A percentile compares a stretch with the other conserved stretches of the same genome.
Conservation (phyloP, 257 asterid species). For the Asclepias syriaca region DNA sequence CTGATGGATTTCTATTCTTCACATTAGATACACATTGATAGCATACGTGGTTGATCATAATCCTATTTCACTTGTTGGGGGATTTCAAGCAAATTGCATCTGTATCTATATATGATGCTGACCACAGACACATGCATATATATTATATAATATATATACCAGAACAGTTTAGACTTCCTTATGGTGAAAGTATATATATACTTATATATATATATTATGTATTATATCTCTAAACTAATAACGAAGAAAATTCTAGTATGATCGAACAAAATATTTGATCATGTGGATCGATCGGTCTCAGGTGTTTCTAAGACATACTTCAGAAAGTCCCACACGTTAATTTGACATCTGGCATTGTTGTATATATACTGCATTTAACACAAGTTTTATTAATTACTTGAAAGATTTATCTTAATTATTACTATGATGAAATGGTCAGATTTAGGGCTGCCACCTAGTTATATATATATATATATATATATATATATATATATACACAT, state of each 20-base stretch:
- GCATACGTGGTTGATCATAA: constrained; percentile 31
- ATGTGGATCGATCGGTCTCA: background rate
- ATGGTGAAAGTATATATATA: constrained; percentile 23
- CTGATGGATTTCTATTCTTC: background rate
- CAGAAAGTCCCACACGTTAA: constrained; percentile 10
- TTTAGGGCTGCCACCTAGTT: no score
- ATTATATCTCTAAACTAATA: background rate
- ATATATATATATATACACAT: no score
- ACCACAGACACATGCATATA: constrained; percentile 13
- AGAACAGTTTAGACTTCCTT: constrained; percentile 25
- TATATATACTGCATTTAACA: background rate
- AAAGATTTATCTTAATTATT: background rate
- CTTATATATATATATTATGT: background rate
- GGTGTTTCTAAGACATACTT: constrained; percentile 6
- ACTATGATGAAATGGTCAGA: no score
- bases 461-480: no score
- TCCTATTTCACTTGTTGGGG: constrained; percentile 21
- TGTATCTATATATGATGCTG: constrained; percentile 22
- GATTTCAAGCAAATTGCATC: constrained; percentile 26
- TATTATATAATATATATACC: background rate
- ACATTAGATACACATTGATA: background rate
- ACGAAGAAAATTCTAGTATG: background rate
- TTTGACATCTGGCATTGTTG: constrained; percentile 12
- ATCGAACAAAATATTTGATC: background rate
- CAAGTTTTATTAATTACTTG: background rate